Base-by-base conservation (phyloP, 2,329 filamentous ascomycete species). In the Ceratocystis eucalypticola region DNA sequence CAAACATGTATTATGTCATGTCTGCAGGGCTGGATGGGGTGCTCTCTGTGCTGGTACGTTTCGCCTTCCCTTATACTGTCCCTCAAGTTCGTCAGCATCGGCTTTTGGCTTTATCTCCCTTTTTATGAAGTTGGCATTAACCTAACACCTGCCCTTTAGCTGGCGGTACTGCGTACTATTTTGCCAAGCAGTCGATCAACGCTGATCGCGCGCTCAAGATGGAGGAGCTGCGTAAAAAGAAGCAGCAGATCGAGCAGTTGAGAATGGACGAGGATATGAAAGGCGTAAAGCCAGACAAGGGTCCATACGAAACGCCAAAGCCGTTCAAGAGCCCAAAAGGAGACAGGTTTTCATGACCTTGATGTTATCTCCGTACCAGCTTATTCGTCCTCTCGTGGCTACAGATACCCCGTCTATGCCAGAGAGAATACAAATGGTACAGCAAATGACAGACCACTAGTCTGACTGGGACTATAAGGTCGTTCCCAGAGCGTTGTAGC, bases 121-220 rank as follows among this genome's bases (percentile, higher is more conserved):
- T 41, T 3, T 25, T 20, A 10, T 50, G 2, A 22, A 5, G 17
- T 20, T 53, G n/a, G n/a, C 8, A 28, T 10, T n/a, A 46, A 5
- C 5, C 15, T 25, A n/a, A 20, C n/a, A 22, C 46, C 41, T 12
- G n/a, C 50, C 28, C 45, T 66, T 25, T 61, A 91, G 91, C 92
- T 71, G 94, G 93, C 73, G 94, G 85, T 70, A 89, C 88, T 69
- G 91, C 93, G 72, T 99, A 97, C 81, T 91, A 89, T 80, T 96
- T 96, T 75, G 94, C 94, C 70, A 99, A 99, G 82, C 83, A 85
- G 74, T 87, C 87, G 75, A 96, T 99, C 82, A 96, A 96, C 74
- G 89, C 89, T 71, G 91, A 96, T 76, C 89, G 93, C 70, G 81
- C 84, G 69, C 79, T 84, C 68, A 85, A 89, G 72, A 84, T 88